Base-by-base conservation (phyloP, 2,329 filamentous ascomycete genomes). In the Stachybotrys elegans region DNA sequence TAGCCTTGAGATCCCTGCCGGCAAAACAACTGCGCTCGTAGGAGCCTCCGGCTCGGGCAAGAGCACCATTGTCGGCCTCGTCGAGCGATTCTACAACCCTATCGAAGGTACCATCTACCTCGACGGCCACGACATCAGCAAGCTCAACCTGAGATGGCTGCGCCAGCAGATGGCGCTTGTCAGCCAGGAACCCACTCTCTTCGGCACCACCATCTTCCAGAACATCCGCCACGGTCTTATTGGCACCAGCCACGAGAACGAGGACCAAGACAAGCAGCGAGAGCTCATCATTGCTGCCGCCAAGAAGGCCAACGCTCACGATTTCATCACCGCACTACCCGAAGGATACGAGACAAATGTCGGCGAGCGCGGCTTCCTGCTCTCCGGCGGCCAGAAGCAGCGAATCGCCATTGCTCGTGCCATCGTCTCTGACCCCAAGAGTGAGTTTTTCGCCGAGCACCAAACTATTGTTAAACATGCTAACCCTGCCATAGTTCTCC, bases 301-400 rank as follows among this genome's bases (percentile, higher is more conserved):
- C 8, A 87, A 82, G 63, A 94, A 87, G 75, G 87, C 93, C 13
- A 96, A 97, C 55, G 92, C 92, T 1, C 91, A 97, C 60, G 90
- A 95, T 51, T 98, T 98, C 60, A 84, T 98, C 52, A 78, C 72
- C 6, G 68, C 76, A 12, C 76, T 97, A 2, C 90, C 93, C 0
- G 86, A 97, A 53, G 86, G 87, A 2, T 97, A 97, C 57, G 80
- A 95, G 52, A 97, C 93, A 0, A 84, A 94, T 52, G 92, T 97
- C n/a, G 93, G 93, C 45, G 90, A 97, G 65, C 84, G 91, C 50
- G 93, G 93, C 9, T 95, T 95, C 61, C 70, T 96, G 42, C 75
- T 98, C 8, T 95, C 88, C 44, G 93, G 93, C 62, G 93, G 93
- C 27, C 93, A 98, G 67, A 95, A 96, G 65, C 93, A 97, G 67